Base-by-base conservation (phyloP, 768 basidiomycete genomes). In the Auricularia sp. region DNA sequence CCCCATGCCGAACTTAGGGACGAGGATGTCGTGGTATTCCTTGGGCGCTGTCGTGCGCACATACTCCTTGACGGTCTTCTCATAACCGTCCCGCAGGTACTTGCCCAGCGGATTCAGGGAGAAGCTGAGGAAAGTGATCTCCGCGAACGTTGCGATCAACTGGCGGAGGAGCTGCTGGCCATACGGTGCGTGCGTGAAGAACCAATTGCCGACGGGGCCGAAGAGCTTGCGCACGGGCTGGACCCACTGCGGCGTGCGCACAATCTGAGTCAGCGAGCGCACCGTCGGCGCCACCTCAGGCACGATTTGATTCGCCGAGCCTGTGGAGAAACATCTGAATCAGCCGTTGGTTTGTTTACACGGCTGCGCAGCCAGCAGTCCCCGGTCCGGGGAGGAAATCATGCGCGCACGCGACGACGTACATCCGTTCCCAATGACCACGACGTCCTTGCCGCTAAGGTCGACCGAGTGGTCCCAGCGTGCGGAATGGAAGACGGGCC, bases 371-470 rank as follows among this genome's bases (percentile, higher is more conserved):
- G 39, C 29, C 29, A 29, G 29, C 29, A 29, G 39, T 42, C 39
- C 39, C 39, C 39, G 39, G 39, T 42, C 13, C 39, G 8, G 39
- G 39, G 39, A 42, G 7, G 13, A 42, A 42, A 42, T 42, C 39
- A 42, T 42, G 39, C 39, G 39, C 39, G 39, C 8, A 7, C 13
- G 39, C 10, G 45, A 24, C 51, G 5, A 67, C 64, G 34, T 24
- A 65, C 71, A 72, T 39, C 71, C 71, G 42, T 72, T 72, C 11
- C 71, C 71, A 33, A 72, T 65, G 14, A 72, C 54, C 39, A 71
- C 67, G 42, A 71, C 66, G 54, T 70, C 47, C 64, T 72, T 72
- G 58, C 44, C 69, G 51, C 61, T 65, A 16, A 71, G n/a, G 24
- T 66, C 63, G 21, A 71, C 64, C 13, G 29, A 33, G 35, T 63